Evolutionary conservation across 257 asterid genomes (phyloP), one percentile per base, ranked within the genome.

Genomic region (Primulina tabacum): DNA sequence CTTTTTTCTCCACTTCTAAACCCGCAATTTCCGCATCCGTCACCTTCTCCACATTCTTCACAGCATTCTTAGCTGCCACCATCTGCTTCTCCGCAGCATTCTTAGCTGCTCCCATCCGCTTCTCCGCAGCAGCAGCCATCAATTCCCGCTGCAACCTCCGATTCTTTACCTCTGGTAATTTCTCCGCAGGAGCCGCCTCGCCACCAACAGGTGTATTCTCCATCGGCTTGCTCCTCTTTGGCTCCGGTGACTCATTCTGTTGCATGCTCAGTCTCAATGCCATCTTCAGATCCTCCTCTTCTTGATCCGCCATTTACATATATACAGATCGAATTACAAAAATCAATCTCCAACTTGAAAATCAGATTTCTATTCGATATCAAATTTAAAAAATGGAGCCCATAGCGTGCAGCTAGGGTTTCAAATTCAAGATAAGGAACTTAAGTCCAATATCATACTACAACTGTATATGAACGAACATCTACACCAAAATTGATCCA

Each of bases 111-210:
- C 78, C 71, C 94, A 90, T 86, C 83, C 97, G 86, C 85, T 83
- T 93, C 86, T 93, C 97, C 21, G 99, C 99, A 14, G 99, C 97
- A 52, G 96, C 89, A 8, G 99, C 99, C 99, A 84, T 93, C 67
- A 91, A 79, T 76, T 90, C 99, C 75, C 96, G 81, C 90, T 89
- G 96, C 30, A 60, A 62, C 55, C 85, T 74, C 16, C 96, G 80
- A 70, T 74, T 78, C 69, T 73, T 76, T 74, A 34, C 81, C 81
- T 87, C 97, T 37, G 78, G 81, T 12, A 88, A 79, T 79, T 84
- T 92, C 76, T 73, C 89, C 75, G 43, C 21, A 64, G 20, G 57
- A 66, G 67, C 8, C 73, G 29, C 69, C 26, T 75, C 88, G 57
- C 67, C 86, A 29, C 30, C 85, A 21, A 38, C 78, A 21, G 62